Conservation (phyloP, 106 monocot genomes). For the Apostasia ramifera region DNA sequence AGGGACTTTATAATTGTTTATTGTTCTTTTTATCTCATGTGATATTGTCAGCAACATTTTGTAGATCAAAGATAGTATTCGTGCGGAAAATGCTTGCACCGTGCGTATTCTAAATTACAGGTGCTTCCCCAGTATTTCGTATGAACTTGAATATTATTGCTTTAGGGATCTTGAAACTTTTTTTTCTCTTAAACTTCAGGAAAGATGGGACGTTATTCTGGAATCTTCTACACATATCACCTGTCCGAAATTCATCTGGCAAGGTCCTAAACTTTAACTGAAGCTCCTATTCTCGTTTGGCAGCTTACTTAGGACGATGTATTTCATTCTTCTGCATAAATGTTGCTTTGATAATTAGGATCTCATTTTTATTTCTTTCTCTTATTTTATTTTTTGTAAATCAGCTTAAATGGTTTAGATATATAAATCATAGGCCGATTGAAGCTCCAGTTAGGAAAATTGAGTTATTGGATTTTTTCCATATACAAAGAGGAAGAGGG, state of each 20-base stretch:
- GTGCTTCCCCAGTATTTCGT: slow-evolving; percentile 15
- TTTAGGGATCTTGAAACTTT: background rate
- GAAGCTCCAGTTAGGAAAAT: too few species aligned
- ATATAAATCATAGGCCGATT: too few species aligned
- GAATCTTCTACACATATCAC: slow-evolving; percentile 78
- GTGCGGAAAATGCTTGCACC: slow-evolving; percentile 44
- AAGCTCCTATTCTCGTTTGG: background rate
- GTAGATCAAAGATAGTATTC: slow-evolving; percentile 65
- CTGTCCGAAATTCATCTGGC: slow-evolving; percentile 81
- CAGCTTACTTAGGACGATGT: background rate
- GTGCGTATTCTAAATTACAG: slow-evolving; percentile 85
- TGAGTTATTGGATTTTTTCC: too few species aligned
- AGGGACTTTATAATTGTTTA: background rate
- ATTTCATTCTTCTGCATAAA: background rate
- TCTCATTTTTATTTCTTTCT: too few species aligned
- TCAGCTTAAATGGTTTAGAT: too few species aligned
- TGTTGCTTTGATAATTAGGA: too few species aligned
- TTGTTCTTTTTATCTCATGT: background rate
- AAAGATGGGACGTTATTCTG: slow-evolving; percentile 84
- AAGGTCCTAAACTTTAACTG: slow-evolving; percentile 41
- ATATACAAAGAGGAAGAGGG: too few species aligned
- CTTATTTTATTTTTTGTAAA: too few species aligned
- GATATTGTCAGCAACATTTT: background rate
- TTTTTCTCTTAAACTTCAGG: slow-evolving; percentile 35
- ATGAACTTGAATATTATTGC: background rate